These are phyloP conservation scores for Rubia tinctorum DNA, from an alignment of 305 asterid genomes.

Conservation along the genomic window DNA sequence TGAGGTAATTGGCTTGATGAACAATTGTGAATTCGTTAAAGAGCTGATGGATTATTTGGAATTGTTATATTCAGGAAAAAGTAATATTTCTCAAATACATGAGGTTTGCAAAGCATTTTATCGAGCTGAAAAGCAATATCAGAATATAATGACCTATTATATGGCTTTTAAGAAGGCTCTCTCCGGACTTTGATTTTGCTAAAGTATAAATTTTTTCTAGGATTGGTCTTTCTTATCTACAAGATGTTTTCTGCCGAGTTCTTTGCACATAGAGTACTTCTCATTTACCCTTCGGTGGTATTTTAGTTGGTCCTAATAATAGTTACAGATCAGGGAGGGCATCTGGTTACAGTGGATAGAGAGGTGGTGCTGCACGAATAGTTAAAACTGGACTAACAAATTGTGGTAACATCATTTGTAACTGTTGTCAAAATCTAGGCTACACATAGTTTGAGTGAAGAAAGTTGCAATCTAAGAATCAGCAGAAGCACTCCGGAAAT, in stretches of 20 bases:
- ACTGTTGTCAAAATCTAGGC: background rate
- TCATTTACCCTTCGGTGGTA: no score
- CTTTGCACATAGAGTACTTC: background rate
- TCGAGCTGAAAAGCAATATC: background rate
- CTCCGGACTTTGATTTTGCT: background rate
- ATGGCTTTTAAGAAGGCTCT: background rate
- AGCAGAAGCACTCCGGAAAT: background rate
- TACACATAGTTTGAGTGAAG: background rate
- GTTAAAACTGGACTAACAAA: background rate
- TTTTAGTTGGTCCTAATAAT: no score
- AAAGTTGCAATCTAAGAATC: background rate
- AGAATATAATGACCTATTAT: background rate
- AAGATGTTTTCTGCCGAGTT: no score
- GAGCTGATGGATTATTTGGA: background rate
- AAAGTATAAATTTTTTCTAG: background rate
- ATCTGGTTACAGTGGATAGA: background rate
- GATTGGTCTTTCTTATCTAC: no score
- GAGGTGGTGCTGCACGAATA: background rate
- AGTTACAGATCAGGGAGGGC: background rate
- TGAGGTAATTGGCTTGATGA: background rate
- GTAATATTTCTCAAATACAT: background rate
- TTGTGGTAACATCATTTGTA: background rate
- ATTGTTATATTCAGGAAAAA: no score
- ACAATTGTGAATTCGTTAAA: background rate
- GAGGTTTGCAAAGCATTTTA: background rate